Base-by-base conservation (phyloP, 1,284 basidiomycete species). In the Somion occarium region DNA sequence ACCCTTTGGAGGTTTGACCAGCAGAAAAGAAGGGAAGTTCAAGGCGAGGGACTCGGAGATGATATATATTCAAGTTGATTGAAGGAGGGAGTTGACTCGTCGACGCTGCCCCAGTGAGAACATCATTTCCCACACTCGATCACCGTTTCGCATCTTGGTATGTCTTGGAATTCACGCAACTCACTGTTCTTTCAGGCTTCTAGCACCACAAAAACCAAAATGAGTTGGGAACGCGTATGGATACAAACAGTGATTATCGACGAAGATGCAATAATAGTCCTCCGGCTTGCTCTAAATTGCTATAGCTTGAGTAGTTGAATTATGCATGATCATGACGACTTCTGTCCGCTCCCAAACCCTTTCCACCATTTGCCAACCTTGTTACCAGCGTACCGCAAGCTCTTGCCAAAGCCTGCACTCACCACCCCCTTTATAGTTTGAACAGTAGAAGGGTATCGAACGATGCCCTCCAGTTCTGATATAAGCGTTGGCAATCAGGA, bases 391-490 rank as follows among this genome's bases (percentile, higher is more conserved):
- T 97, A 98, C 43, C 80, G 79, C 9, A 86, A 55, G 62, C 88
- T 91, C 75, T 94, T 94, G 43, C 76, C 71, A 5, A 88, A 61
- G 0, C 93, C 93, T 3, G 91, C 91, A 50, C 88, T 93, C 18
- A 90, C 77, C 48, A 97, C 65, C 5, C 94, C 94, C 69, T 97
- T 98, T 57, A 91, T 60, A 5, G 87, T 80, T 71, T 98, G 93
- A 11, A 90, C 75, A 3, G 90, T 82, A 9, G 93, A 91, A 3
- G 94, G 91, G 53, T 82, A 77, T 54, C 84, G 78, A 47, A 97
- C 93, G 62, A 95, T 94, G 23, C 72, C 69, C 38, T 74, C 69
- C 72, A 93, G 82, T 69, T 91, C 91, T 91, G 60, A 19, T 45
- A 30, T 34, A 22, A 46, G 37, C 34, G 49, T 46, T 4, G n/a